Base-by-base conservation (phyloP, 441 rosid genomes). In the Croton setiger region DNA sequence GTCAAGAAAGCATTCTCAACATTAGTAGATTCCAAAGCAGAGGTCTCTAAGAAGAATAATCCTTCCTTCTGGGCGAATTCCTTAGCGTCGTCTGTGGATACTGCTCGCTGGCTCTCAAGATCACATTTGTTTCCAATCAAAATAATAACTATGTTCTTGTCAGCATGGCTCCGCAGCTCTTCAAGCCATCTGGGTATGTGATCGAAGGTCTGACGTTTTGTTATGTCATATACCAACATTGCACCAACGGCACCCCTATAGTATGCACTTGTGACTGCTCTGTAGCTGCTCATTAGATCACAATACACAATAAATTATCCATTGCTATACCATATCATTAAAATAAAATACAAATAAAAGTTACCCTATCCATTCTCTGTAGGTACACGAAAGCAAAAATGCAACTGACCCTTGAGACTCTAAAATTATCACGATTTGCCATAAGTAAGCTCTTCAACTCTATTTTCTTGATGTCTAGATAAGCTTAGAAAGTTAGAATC, bases 121-220 rank as follows among this genome's bases (percentile, higher is more conserved):
- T 92, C 99, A 37, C 89, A 81, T 74, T 94, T 94, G 87, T 94
- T 94, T 23, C 97, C 99, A 3, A 92, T 90, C 79, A 92, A 83
- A 87, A 92, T 92, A 65, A 84, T 85, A 5, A 91, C 92, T 41
- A 88, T 82, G 1, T 87, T 73, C 12, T 91, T 88, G 79, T 93
- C 98, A 35, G 82, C 86, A 74, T 81, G 85, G 82, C 78, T 37
- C 7, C 78, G 72, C 55, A 86, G 80, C 75, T 86, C 91, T 41
- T 86, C 85, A 15, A 86, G 87, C 91, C 91, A 86, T 3, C 88
- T 82, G 35, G 84, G 84, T 52, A 84, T 78, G 75, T 83, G 82
- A 36, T 86, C 85, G 23, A 86, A 86, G 64, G 82, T 86, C 44
- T 74, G 83, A 4, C 83, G 74, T 76, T 86, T 74, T 47, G 78